These are phyloP conservation scores for Crithidia brevicula DNA, from an alignment of 208 protist genomes.

Conservation along the genomic window DNA sequence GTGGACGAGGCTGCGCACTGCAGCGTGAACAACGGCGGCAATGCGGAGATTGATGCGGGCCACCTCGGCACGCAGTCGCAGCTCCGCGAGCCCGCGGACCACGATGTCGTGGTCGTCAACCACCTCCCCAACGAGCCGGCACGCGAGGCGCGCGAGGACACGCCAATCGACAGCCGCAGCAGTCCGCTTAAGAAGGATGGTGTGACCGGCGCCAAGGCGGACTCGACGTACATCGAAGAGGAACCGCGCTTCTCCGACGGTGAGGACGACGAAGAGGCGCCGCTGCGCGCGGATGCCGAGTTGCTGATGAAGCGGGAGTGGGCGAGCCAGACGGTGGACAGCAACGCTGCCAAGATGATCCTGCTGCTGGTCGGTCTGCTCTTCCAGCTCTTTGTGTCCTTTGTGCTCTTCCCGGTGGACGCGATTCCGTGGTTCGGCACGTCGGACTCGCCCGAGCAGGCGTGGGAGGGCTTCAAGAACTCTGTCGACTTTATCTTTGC, in stretches of 20 bases:
- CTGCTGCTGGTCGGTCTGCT: constrained; percentile 65
- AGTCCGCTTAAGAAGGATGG: constrained; percentile 1
- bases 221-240: constrained; percentile 9
- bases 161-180: neutral
- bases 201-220: neutral
- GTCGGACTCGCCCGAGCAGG: constrained; percentile 37
- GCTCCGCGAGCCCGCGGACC: neutral
- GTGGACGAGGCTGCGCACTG: neutral
- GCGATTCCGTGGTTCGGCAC: constrained; percentile 82
- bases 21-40: too few species aligned
- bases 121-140: constrained; percentile 1
- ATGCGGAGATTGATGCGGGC: too few species aligned
- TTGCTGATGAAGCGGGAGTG: constrained; percentile 52
- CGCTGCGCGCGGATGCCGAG: constrained; percentile 22
- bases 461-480: constrained; percentile 52
- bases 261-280: constrained; percentile 26
- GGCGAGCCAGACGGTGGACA: constrained; percentile 61
- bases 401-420: constrained; percentile 71
- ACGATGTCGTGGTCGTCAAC: neutral
- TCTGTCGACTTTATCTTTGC: constrained; percentile 70
- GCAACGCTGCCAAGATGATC: constrained; percentile 74
- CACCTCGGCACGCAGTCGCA: neutral
- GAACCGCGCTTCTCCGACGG: constrained; percentile 9
- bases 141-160: too few species aligned
- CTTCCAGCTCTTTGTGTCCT: constrained; percentile 72